phyloP scores from a whole-genome alignment of 441 rosid species.

The Isatis lusitanica region DNA sequence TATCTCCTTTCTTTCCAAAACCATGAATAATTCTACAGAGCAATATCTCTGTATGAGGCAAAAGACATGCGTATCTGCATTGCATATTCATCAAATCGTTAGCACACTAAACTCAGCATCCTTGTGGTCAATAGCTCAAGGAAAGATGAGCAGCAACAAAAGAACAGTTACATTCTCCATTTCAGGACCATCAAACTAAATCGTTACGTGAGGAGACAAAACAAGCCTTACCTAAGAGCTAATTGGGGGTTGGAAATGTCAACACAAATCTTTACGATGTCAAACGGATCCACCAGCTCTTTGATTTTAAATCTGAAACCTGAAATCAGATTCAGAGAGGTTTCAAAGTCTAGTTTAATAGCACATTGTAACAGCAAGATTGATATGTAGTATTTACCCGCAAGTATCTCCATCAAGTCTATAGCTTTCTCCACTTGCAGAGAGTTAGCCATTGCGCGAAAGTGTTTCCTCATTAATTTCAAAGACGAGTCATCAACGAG shows the following conservation, averaged over 20 bases:
- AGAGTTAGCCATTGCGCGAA: conserved; percentile 50
- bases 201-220: neutral
- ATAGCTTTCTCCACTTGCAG: conserved; percentile 55
- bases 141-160: neutral
- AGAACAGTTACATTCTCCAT: neutral
- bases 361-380: neutral
- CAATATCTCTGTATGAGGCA: conserved; percentile 66
- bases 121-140: neutral
- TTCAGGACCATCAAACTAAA: neutral
- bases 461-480: conserved; percentile 53
- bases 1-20: conserved; percentile 75
- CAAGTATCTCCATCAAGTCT: conserved; percentile 70
- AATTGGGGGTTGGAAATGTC: conserved; percentile 52
- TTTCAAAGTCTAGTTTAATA: conserved; percentile 5
- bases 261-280: conserved; percentile 59
- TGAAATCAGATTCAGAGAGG: conserved; percentile 38
- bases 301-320: conserved; percentile 66
- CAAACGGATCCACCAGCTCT: conserved; percentile 61
- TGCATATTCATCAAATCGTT: conserved; percentile 27
- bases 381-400: conserved; percentile 44
- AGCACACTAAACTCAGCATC: conserved; percentile 5
- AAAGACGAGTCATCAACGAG: conserved; percentile 47
- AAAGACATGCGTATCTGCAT: conserved; percentile 70
- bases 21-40: conserved; percentile 64
- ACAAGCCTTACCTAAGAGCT: conserved; percentile 68